Conservation (phyloP, 2,329 filamentous ascomycete species). For the Arachnopeziza araneosa region DNA sequence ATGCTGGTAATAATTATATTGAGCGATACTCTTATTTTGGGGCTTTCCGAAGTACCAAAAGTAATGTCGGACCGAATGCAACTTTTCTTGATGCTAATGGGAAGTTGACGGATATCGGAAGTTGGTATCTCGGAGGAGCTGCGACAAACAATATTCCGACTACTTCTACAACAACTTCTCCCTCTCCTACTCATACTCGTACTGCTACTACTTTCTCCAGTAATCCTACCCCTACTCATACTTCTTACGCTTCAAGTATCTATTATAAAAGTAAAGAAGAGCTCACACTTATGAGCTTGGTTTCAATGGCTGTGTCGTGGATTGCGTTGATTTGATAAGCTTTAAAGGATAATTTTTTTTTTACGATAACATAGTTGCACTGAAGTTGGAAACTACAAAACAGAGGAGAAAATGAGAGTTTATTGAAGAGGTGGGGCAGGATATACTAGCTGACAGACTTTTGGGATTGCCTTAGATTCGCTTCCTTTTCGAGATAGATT, state of each 20-base stretch:
- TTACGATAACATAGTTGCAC: too few species aligned
- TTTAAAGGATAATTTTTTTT: too few species aligned
- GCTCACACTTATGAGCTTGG: background rate
- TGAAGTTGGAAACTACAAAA: too few species aligned
- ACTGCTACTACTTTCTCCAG: background rate
- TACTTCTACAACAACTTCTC: background rate
- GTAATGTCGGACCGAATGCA: slow-evolving; percentile 68
- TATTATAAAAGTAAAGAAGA: background rate
- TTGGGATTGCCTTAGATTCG: too few species aligned
- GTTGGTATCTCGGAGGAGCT: slow-evolving; percentile 62
- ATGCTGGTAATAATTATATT: slow-evolving; percentile 30
- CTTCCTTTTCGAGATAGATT: too few species aligned
- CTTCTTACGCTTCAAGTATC: background rate
- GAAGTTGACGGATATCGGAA: slow-evolving; percentile 67
- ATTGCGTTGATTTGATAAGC: background rate
- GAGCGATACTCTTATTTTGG: slow-evolving; percentile 63
- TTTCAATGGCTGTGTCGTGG: background rate
- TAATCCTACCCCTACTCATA: background rate
- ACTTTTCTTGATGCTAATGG: slow-evolving; percentile 65
- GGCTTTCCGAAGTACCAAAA: slow-evolving; percentile 60
- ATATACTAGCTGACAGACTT: too few species aligned
- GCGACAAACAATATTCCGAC: background rate
- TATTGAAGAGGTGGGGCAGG: too few species aligned
- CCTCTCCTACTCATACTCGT: background rate
- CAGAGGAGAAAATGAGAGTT: too few species aligned